Conservation (phyloP, 257 asterid species). For the Paraleonurus japonicus region DNA sequence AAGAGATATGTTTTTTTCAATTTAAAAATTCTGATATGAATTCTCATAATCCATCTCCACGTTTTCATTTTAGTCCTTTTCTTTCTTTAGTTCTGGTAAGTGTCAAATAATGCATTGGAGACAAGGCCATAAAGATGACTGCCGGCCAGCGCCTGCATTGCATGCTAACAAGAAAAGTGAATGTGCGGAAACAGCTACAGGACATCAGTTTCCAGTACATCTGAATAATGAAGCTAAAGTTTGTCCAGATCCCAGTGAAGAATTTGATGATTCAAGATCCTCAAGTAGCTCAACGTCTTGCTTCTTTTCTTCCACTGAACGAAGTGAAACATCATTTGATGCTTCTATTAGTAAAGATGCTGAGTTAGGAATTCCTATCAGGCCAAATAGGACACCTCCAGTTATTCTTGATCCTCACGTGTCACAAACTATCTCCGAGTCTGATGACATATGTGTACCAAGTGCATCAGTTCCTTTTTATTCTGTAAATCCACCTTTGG, state of each 20-base stretch:
- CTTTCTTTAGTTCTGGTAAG: constrained; percentile 72
- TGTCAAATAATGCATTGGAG: constrained; percentile 98
- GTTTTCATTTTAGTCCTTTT: constrained; percentile 17
- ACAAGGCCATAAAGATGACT: constrained; percentile 86
- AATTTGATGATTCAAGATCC: constrained; percentile 33
- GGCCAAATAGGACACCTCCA: constrained; percentile 27
- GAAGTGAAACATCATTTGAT: constrained; percentile 37
- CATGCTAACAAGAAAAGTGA: constrained; percentile 34
- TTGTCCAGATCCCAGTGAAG: constrained; percentile 30
- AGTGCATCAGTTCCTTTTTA: constrained; percentile 24
- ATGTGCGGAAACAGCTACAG: constrained; percentile 26
- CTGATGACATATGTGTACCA: constrained; percentile 30
- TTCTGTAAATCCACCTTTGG: constrained; percentile 23
- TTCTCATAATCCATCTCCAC: neutral
- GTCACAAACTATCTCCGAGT: constrained; percentile 22
- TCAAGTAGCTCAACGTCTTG: constrained; percentile 39
- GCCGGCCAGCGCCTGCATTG: constrained; percentile 43
- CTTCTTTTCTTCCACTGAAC: constrained; percentile 38
- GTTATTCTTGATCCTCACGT: constrained; percentile 26
- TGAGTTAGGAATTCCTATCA: constrained; percentile 28
- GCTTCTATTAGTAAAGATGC: constrained; percentile 34
- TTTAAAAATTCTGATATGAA: constrained; percentile 7
- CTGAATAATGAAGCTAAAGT: constrained; percentile 28
- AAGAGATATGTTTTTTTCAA: neutral
- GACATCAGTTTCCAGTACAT: constrained; percentile 26